Evolutionary conservation across 1,284 basidiomycete species (phyloP).

Genomic region (Volvariella volvacea): DNA sequence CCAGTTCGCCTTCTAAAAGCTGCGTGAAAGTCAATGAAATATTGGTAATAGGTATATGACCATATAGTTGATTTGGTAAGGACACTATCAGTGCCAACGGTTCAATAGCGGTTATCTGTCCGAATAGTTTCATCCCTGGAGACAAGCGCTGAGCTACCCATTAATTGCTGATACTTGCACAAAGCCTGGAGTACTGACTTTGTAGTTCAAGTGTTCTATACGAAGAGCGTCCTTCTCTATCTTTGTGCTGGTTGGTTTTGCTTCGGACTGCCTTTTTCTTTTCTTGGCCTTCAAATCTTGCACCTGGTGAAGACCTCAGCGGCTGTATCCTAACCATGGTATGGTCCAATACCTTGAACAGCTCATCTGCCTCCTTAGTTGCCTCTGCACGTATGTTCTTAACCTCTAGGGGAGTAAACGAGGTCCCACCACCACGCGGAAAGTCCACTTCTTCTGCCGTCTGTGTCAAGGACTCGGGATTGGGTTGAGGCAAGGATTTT

Average conservation of each 20-base stretch:
- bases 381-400: constrained; percentile 84
- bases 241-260: constrained; percentile 18
- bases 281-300: constrained; percentile 21
- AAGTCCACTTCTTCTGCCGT: constrained; percentile 83
- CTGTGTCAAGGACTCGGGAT: constrained; percentile 21
- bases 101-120: constrained; percentile 81
- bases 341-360: constrained; percentile 44
- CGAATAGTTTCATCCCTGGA: constrained; percentile 83
- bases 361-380: constrained; percentile 72
- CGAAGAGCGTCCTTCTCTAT: constrained; percentile 47
- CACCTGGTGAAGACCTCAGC: too few relatives aligned
- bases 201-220: constrained; percentile 93
- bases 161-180: constrained; percentile 3
- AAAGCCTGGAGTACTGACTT: constrained; percentile 40
- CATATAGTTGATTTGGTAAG: constrained; percentile 91
- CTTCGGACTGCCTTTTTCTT: constrained; percentile 42
- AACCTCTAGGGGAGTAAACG: constrained; percentile 87
- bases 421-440: constrained; percentile 83
- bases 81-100: constrained; percentile 91
- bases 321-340: constrained; percentile 32
- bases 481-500: constrained; percentile 12
- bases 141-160: constrained; percentile 56
- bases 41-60: constrained; percentile 93
- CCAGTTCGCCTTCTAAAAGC: constrained; percentile 50
- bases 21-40: constrained; percentile 82